These are phyloP conservation scores for Arthrocladium fulminans DNA, from an alignment of 2,329 filamentous ascomycete genomes.

Conservation along the genomic window DNA sequence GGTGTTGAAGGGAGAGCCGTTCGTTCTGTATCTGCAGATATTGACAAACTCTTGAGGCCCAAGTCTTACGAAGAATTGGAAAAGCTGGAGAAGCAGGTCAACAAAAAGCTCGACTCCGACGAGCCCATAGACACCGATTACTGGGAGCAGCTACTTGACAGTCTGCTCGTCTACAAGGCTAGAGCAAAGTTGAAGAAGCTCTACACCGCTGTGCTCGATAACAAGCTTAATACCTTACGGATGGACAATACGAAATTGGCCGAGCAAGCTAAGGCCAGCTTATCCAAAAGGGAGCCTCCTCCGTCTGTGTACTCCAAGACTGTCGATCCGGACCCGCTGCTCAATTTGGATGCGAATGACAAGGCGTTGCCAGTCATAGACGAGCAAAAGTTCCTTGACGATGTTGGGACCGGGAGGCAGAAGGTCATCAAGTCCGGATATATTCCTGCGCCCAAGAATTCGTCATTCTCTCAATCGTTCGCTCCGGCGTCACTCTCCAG, in stretches of 20 bases:
- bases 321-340: constrained; percentile 57
- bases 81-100: constrained; percentile 76
- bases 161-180: constrained; percentile 81
- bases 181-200: constrained; percentile 74
- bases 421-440: constrained; percentile 58
- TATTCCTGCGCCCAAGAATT: constrained; percentile 43
- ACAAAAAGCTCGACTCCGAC: constrained; percentile 72
- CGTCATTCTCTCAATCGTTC: constrained; percentile 23
- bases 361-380: constrained; percentile 52
- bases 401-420: constrained; percentile 49
- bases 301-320: constrained; percentile 32
- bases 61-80: constrained; percentile 85
- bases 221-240: constrained; percentile 57
- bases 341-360: constrained; percentile 57
- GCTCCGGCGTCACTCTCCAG: constrained; percentile 12
- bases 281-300: constrained; percentile 14
- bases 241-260: constrained; percentile 62
- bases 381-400: constrained; percentile 45
- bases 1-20: constrained; percentile 62
- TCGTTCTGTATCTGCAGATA: constrained; percentile 73
- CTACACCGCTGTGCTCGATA: constrained; percentile 64
- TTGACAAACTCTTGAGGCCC: constrained; percentile 75
- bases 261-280: constrained; percentile 22
- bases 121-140: constrained; percentile 95
- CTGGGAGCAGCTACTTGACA: constrained; percentile 86